Evolutionary conservation across 495 filamentous ascomycete genomes (phyloP), one percentile per base, ranked within the genome.

Genomic region (Thermothielavioides terrestris): DNA sequence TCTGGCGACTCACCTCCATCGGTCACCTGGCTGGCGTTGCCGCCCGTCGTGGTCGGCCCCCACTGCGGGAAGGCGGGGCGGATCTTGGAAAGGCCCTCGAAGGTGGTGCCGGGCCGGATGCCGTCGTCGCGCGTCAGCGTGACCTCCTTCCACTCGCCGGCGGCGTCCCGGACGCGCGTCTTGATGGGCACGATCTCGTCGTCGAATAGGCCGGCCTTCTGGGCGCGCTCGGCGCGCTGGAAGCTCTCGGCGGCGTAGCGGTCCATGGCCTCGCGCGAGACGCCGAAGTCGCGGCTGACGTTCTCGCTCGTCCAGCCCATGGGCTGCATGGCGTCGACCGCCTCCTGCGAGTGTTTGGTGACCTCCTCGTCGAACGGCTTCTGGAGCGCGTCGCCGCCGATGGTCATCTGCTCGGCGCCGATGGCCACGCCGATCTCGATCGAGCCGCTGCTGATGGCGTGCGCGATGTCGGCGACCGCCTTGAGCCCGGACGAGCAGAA

Each of bases 251-350:
- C 86, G 0, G 92, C 88, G 65, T 82, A 96, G 47, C 77, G 68
- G 65, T 98, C 92, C 65, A 95, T 88, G 53, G 63, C 61, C 61
- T 91, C 82, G 37, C 92, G 80, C 1, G 80, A 68, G 59, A 98
- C 82, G 50, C 83, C 77, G 63, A 98, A 98, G 70, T 96, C 91
- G 43, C 78, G 80, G 39, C 81, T 88, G n/a, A 98, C 87, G 57
- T 98, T 96, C 74, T 98, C 92, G 10, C 83, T 88, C 1, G 92
- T 98, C 80, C 95, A 92, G 0, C 92, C 92, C 92, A 98, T 98
- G 25, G 89, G 82, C 76, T 91, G 82, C 79, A 88, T 78, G 75
- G 89, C 94, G 68, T 98, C 92, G 28, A 64, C 60, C 0, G 87
- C 80, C 61, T 96, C 89, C 62, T 86, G 86, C 50, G 64, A 73